These are phyloP conservation scores for Gossypium laxum DNA, from an alignment of 441 rosid genomes.

Conservation along the genomic window DNA sequence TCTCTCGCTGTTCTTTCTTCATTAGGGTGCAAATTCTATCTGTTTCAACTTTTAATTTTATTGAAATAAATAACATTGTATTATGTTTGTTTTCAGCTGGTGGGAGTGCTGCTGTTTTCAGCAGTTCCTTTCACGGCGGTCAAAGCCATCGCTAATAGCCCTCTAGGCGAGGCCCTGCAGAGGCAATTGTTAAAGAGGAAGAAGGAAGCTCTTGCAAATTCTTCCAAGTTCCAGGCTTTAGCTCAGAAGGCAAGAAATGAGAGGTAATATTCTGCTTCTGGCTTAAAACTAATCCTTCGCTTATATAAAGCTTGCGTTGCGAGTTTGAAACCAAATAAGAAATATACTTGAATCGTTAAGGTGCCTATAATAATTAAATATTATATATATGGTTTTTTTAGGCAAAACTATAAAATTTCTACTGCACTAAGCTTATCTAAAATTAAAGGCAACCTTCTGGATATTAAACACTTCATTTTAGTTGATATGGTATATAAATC, in stretches of 20 bases:
- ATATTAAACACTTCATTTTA: too few relatives aligned
- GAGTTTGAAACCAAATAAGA: background rate
- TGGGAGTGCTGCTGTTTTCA: constrained; percentile 76
- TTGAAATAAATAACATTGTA: background rate
- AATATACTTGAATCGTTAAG: background rate
- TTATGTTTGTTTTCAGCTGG: constrained; percentile 36
- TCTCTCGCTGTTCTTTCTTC: background rate
- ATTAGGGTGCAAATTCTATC: background rate
- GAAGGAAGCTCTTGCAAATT: constrained; percentile 43
- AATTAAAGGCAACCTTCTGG: too few relatives aligned
- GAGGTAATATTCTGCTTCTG: constrained; percentile 34
- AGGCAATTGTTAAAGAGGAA: constrained; percentile 54
- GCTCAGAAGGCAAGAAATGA: constrained; percentile 58
- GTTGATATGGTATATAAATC: too few relatives aligned
- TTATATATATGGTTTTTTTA: too few relatives aligned
- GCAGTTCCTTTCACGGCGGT: constrained; percentile 83
- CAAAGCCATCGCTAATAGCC: constrained; percentile 80
- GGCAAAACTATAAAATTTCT: too few relatives aligned
- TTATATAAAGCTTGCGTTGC: background rate
- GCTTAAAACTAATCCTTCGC: background rate
- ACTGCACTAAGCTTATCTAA: too few relatives aligned
- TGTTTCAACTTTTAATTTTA: background rate
- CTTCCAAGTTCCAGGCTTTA: constrained; percentile 48
- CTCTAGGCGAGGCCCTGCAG: constrained; percentile 63
- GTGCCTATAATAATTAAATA: too few relatives aligned